phyloP scores from a whole-genome alignment of 1,139 yeast genomes.

The Geotrichum citri-aurantii region DNA sequence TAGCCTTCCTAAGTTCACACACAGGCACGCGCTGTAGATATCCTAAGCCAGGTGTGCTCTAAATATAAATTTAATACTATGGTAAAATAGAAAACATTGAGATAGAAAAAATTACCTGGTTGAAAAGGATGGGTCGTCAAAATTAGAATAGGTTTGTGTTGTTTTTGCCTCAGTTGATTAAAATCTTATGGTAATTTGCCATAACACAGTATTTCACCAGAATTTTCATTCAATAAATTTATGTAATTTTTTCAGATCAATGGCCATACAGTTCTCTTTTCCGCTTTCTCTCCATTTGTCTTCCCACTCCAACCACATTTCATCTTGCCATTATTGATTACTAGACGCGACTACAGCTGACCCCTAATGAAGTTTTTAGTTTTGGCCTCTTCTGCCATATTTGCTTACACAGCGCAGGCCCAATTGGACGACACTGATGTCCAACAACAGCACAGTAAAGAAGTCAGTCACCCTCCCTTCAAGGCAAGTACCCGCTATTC shows the following conservation, averaged over 20 bases:
- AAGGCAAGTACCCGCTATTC: constrained; percentile 6
- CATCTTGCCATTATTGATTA: not conserved
- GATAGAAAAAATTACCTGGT: too few species aligned
- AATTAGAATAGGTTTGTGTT: too few species aligned
- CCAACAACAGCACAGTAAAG: not conserved
- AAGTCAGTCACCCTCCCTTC: constrained; percentile 14
- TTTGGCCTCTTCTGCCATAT: constrained; percentile 13
- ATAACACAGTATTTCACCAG: too few species aligned
- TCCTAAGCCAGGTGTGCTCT: too few species aligned
- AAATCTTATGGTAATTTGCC: not conserved
- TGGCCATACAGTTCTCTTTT: not conserved
- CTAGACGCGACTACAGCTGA: not conserved
- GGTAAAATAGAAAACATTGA: too few species aligned
- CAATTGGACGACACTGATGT: not conserved
- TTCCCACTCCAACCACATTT: not conserved
- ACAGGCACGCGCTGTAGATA: too few species aligned
- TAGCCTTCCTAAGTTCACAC: too few species aligned
- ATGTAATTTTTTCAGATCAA: not conserved
- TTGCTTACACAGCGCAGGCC: constrained; percentile 11
- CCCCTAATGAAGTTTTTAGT: constrained; percentile 14
- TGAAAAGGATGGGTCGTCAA: too few species aligned
- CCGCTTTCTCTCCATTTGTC: not conserved
- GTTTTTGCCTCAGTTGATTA: too few species aligned
- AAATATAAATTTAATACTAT: too few species aligned
- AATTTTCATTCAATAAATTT: too few species aligned